Evolutionary conservation across 2,329 filamentous ascomycete genomes (phyloP).

Genomic region (Periglandula ipomoeae): DNA sequence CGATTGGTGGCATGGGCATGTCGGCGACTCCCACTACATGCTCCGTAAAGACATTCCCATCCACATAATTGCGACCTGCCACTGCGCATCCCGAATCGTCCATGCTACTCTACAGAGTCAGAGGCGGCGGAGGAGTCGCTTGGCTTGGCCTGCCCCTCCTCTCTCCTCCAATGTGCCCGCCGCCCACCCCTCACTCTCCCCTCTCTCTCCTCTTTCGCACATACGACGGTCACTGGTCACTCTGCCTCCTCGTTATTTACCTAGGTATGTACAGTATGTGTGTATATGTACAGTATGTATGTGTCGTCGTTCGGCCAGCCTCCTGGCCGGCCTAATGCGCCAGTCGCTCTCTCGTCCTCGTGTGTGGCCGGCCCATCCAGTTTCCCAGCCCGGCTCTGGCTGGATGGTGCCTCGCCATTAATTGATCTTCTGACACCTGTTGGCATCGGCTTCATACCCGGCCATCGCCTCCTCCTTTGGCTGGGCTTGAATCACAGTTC

Average conservation of each 20-base stretch:
- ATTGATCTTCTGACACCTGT: slow-evolving; percentile 5
- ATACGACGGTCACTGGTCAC: not conserved
- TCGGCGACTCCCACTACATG: no score
- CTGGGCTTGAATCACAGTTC: slow-evolving; percentile 6
- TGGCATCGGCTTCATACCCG: slow-evolving; percentile 4
- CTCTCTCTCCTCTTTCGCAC: not conserved
- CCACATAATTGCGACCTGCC: no score
- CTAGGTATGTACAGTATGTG: no score
- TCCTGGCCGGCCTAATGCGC: not conserved
- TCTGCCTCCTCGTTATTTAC: no score
- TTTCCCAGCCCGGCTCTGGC: not conserved
- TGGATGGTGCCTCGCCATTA: slow-evolving; percentile 2
- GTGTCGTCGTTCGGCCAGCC: not conserved
- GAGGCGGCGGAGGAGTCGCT: no score
- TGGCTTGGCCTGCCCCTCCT: not conserved
- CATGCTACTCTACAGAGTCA: no score
- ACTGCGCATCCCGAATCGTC: no score
- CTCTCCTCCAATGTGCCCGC: no score
- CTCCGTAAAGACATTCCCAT: no score
- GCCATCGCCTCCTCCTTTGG: not conserved
- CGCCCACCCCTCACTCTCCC: not conserved
- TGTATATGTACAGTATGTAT: no score
- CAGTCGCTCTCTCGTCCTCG: slow-evolving; percentile 1
- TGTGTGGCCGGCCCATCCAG: slow-evolving; percentile 5
- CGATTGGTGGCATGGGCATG: no score